Base-by-base conservation (phyloP, 2,329 filamentous ascomycete genomes). In the Torrubiella hemipterigena region DNA sequence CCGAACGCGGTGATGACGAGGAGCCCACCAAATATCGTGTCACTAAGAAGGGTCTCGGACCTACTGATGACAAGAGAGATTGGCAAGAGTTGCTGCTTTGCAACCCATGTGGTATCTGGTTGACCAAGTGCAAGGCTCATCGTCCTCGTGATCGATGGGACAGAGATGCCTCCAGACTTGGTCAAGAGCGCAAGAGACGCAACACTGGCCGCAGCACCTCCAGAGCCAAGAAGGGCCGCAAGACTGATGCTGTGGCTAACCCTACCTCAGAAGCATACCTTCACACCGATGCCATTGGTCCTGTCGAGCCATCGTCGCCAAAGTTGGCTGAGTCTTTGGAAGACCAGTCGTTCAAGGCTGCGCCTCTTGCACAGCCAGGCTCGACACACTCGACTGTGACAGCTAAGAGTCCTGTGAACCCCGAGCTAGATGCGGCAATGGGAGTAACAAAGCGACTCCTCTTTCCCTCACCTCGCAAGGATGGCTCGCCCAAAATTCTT, bases 61-160 rank as follows among this genome's bases (percentile, higher is more conserved):
- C 63, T 2, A 59, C 65, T 4, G 74, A 80, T 29, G 76, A 82
- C 50, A 79, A 77, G 50, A 66, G 69, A 24, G 48, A 56, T 4
- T 95, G 81, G 65, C 70, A 69, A 27, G 73, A 83, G 44, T 69
- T 83, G 34, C 67, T 82, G 17, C 69, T 96, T 22, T 98, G 91
- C 65, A 98, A 98, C 52, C 86, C 89, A 36, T 98, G 91, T 51
- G 91, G 91, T 13, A 76, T 98, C 25, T 98, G 86, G 85, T 77
- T 98, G 44, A 77, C 78, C 38, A 96, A 95, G 49, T 85, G 81
- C 55, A 85, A 82, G 48, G 69, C 63, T 16, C 91, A 93, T 63
- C 77, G 91, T 7, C 91, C 91, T 3, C 65, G 75, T 32, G 76
- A 89, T 38, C 77, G 79, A 41, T 98, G 89, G 89, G 79, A 80